Evolutionary conservation across 1,284 basidiomycete genomes (phyloP).

Genomic region (Sparassis latifolia): DNA sequence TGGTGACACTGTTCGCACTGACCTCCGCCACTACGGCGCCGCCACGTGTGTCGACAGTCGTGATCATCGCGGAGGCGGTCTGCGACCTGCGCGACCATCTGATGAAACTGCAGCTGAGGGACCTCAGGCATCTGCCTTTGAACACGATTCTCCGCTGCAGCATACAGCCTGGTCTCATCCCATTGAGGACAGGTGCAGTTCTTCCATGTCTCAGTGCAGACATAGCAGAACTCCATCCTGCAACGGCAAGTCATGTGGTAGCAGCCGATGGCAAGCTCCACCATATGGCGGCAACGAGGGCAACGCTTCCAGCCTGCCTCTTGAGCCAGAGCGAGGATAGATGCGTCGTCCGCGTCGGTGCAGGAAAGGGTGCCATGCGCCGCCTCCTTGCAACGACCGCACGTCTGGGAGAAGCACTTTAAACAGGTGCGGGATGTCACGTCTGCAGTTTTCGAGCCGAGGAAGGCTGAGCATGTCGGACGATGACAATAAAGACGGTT

Average conservation of each 20-base stretch:
- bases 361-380: conserved; percentile 25
- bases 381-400: conserved; percentile 36
- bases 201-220: conserved; percentile 50
- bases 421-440: conserved; percentile 24
- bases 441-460: conserved; percentile 33
- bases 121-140: conserved; percentile 26
- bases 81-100: conserved; percentile 28
- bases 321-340: conserved; percentile 36
- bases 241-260: conserved; percentile 35
- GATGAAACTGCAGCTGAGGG: conserved; percentile 17
- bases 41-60: conserved; percentile 37
- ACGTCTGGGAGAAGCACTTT: conserved; percentile 32
- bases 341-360: conserved; percentile 27
- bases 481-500: conserved; percentile 36
- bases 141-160: conserved; percentile 20
- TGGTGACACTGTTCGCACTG: conserved; percentile 38
- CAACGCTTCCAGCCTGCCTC: conserved; percentile 37
- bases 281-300: conserved; percentile 30
- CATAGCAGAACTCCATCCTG: conserved; percentile 32
- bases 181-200: conserved; percentile 45
- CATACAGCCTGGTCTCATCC: conserved; percentile 40
- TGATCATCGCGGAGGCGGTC: conserved; percentile 36
- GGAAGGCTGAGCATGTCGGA: conserved; percentile 42
- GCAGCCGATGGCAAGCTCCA: conserved; percentile 32
- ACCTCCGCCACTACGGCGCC: conserved; percentile 29